These are phyloP conservation scores for Leccinum huronense DNA, from an alignment of 1,284 basidiomycete species.

Conservation along the genomic window DNA sequence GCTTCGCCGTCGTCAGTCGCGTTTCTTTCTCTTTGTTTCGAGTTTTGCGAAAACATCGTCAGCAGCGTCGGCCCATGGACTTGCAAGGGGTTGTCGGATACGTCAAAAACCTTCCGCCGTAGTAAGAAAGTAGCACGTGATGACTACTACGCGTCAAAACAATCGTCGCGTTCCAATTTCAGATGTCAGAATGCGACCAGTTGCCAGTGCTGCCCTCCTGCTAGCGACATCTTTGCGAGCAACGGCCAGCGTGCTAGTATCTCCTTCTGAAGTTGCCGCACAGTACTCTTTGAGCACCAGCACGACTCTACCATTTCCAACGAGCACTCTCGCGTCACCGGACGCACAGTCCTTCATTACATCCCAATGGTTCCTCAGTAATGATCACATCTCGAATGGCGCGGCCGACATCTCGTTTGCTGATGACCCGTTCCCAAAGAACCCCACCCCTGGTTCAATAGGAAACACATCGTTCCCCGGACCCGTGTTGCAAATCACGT, in stretches of 20 bases:
- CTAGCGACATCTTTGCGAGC: not conserved
- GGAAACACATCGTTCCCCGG: slow-evolving; percentile 21
- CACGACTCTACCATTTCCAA: slow-evolving; percentile 64
- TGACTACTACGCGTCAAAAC: slow-evolving; percentile 2
- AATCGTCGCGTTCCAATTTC: too few species aligned
- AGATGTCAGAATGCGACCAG: not conserved
- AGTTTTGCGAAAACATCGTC: slow-evolving; percentile 42
- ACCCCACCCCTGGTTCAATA: slow-evolving; percentile 39
- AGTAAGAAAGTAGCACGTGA: slow-evolving; percentile 10
- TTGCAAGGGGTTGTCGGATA: slow-evolving; percentile 1
- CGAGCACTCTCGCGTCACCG: slow-evolving; percentile 37
- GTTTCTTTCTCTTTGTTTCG: slow-evolving; percentile 33
- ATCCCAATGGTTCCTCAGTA: slow-evolving; percentile 59
- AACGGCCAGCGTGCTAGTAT: not conserved
- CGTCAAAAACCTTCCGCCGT: too few species aligned
- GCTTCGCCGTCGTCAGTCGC: slow-evolving; percentile 42
- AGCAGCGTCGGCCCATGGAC: slow-evolving; percentile 23
- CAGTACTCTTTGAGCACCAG: slow-evolving; percentile 59
- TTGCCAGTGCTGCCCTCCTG: not conserved
- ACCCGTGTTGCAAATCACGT: slow-evolving; percentile 65
- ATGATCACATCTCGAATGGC: slow-evolving; percentile 52
- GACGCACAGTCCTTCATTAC: slow-evolving; percentile 55
- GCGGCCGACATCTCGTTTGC: slow-evolving; percentile 59
- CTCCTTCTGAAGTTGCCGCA: slow-evolving; percentile 46
- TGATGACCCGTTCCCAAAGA: slow-evolving; percentile 59